Conservation (phyloP, 345 rosid species). For the Garcia nutans region DNA sequence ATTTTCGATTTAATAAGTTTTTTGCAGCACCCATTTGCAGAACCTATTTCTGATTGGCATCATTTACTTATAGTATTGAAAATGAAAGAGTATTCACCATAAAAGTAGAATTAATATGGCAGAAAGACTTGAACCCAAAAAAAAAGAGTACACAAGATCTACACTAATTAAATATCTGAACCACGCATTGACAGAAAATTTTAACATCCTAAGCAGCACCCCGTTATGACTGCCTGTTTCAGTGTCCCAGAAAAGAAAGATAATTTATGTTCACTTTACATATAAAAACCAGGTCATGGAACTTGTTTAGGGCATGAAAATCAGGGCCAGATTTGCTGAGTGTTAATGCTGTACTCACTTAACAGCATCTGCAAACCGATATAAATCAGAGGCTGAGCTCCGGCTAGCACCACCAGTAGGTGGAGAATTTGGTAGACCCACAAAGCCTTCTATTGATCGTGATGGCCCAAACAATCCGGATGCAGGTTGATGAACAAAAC, state of each 20-base stretch:
- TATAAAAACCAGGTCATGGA: background rate
- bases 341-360: background rate
- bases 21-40: no score
- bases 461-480: conserved; percentile 24
- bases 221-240: background rate
- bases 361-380: conserved; percentile 35
- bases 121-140: no score
- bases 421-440: conserved; percentile 35
- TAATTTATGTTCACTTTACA: background rate
- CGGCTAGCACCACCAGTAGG: conserved; percentile 22
- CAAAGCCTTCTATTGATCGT: conserved; percentile 44
- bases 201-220: background rate
- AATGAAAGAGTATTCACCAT: background rate
- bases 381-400: conserved; percentile 34
- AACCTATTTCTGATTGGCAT: background rate
- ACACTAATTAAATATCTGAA: background rate
- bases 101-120: background rate
- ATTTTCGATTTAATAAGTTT: no score
- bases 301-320: background rate
- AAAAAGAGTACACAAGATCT: background rate
- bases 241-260: background rate
- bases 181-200: background rate
- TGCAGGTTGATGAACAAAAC: conserved; percentile 18
- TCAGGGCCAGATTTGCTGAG: background rate
- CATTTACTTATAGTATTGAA: background rate